Conservation (phyloP, 2,329 filamentous ascomycete genomes). For the Exophiala bonariae region DNA sequence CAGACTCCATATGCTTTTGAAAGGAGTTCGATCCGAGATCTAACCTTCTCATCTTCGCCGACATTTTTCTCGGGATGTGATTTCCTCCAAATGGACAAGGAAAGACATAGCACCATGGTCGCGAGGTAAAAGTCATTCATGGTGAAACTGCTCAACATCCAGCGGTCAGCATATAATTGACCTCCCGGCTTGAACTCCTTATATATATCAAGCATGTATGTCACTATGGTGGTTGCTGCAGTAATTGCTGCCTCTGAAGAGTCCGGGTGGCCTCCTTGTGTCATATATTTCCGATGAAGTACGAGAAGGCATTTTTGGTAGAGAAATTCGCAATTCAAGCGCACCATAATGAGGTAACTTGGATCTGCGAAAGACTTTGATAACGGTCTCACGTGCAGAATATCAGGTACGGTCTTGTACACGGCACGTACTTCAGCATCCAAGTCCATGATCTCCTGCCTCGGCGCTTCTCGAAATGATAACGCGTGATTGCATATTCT, state of each 20-base stretch:
- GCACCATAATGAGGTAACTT: conserved; percentile 52
- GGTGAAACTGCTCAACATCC: conserved; percentile 59
- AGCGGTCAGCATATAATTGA: conserved; percentile 52
- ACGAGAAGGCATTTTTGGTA: conserved; percentile 54
- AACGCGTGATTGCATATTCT: conserved; percentile 33
- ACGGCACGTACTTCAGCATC: conserved; percentile 28
- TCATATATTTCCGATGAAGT: conserved; percentile 56
- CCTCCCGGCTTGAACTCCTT: conserved; percentile 56
- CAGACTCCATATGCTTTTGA: conserved; percentile 22
- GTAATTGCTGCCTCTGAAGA: conserved; percentile 49
- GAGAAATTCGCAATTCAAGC: conserved; percentile 53
- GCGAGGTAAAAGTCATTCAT: conserved; percentile 64
- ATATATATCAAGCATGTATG: conserved; percentile 51
- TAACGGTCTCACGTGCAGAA: conserved; percentile 24
- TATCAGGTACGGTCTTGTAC: conserved; percentile 24
- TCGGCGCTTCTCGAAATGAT: conserved; percentile 23
- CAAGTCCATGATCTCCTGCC: conserved; percentile 27
- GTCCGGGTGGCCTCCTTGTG: conserved; percentile 34
- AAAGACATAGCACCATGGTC: conserved; percentile 60
- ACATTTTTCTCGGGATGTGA: conserved; percentile 10
- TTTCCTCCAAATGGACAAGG: conserved; percentile 26
- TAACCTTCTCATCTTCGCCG: conserved; percentile 24
- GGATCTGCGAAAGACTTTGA: conserved; percentile 47
- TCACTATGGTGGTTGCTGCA: conserved; percentile 50
- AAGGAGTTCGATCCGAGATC: conserved; percentile 15